Percentiles rank a stretch among this genome's conserved stretches.
phyloP scores from a whole-genome alignment of 2,329 filamentous ascomycete genomes.

The Aureobasidium musti region DNA sequence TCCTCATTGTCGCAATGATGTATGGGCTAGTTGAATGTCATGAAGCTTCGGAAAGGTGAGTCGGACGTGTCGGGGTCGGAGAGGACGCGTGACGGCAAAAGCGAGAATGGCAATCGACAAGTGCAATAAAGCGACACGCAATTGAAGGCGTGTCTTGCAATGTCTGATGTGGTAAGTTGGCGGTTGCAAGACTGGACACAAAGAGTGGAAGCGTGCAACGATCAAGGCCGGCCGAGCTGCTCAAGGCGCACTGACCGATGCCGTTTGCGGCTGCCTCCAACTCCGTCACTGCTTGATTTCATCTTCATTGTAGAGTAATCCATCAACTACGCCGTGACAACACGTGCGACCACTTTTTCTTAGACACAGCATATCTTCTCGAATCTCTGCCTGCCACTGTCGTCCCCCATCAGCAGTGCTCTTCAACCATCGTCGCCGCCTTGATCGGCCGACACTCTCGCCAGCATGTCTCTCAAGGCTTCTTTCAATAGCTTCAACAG shows the following conservation, averaged over 20 bases:
- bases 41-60: constrained; percentile 11
- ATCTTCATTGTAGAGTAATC: background rate
- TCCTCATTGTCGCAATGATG: constrained; percentile 51
- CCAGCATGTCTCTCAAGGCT: constrained; percentile 38
- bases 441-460: constrained; percentile 4
- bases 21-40: background rate
- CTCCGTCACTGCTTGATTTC: background rate
- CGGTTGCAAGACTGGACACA: background rate
- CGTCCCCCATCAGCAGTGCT: background rate
- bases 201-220: constrained; percentile 1
- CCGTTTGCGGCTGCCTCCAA: constrained; percentile 17
- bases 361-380: background rate
- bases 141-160: constrained; percentile 3
- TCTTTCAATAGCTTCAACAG: constrained; percentile 38
- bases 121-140: constrained; percentile 1
- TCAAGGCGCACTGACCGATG: constrained; percentile 6
- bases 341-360: background rate
- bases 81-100: background rate
- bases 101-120: background rate
- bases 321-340: constrained; percentile 6
- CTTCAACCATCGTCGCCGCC: background rate
- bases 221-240: constrained; percentile 9
- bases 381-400: background rate
- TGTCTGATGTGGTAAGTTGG: background rate
- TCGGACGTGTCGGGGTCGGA: background rate